Conservation (phyloP, 1,284 basidiomycete genomes). For the Golubevia pallescens region DNA sequence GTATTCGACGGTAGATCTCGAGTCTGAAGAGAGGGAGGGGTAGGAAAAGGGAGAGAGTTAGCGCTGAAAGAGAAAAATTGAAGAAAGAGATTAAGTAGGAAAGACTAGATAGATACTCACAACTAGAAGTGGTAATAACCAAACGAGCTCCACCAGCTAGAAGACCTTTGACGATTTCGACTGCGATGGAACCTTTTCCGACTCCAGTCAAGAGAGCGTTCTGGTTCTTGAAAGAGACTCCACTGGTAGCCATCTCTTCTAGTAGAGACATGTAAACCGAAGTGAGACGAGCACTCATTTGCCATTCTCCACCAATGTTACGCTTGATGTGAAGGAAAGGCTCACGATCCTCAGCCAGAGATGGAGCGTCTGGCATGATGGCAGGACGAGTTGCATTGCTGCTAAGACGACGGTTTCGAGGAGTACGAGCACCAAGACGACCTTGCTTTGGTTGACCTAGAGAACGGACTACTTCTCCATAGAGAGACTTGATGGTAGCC, state of each 20-base stretch:
- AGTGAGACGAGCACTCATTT: conserved; percentile 95
- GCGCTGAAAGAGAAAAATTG: too few relatives aligned
- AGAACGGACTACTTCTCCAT: conserved; percentile 85
- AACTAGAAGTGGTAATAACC: conserved; percentile 83
- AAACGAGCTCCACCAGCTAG: conserved; percentile 94
- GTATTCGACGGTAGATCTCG: conserved; percentile 83
- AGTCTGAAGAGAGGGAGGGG: conserved; percentile 2
- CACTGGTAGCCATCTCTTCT: conserved; percentile 95
- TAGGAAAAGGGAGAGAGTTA: background rate
- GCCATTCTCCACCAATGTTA: conserved; percentile 94
- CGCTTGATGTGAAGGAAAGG: conserved; percentile 95
- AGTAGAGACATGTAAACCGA: conserved; percentile 86
- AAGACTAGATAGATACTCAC: too few relatives aligned
- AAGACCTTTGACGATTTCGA: conserved; percentile 95
- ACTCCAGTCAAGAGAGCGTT: conserved; percentile 97
- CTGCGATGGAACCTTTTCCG: conserved; percentile 94
- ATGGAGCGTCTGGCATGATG: conserved; percentile 48
- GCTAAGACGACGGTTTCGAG: conserved; percentile 65
- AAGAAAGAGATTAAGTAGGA: too few relatives aligned
- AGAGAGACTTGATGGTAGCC: conserved; percentile 93
- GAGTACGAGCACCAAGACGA: conserved; percentile 58
- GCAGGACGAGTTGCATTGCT: conserved; percentile 75
- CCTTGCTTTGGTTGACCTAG: conserved; percentile 66
- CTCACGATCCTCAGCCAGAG: conserved; percentile 73
- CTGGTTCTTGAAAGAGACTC: conserved; percentile 97